Conservation (phyloP, 805 yeast genomes). For the Candida nanaspora region DNA sequence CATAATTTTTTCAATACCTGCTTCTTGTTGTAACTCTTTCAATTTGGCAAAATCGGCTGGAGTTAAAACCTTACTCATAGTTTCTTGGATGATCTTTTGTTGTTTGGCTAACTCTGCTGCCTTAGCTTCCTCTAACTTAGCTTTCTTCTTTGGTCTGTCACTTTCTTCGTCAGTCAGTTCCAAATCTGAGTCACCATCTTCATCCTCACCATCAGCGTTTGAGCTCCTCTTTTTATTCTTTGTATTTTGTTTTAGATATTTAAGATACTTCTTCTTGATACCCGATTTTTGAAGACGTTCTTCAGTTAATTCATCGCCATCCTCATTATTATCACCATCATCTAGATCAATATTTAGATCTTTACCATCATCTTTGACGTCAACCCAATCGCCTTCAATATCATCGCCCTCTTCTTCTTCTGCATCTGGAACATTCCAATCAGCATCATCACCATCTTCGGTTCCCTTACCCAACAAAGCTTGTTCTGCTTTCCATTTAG, state of each 20-base stretch:
- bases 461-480: constrained; percentile 47
- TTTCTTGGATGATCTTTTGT: constrained; percentile 51
- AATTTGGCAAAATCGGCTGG: constrained; percentile 98
- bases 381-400: constrained; percentile 89
- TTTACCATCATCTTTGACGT: constrained; percentile 66
- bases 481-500: constrained; percentile 71
- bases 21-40: constrained; percentile 77
- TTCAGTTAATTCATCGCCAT: constrained; percentile 25
- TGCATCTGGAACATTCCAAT: constrained; percentile 58
- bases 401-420: constrained; percentile 44
- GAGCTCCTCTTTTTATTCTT: constrained; percentile 20
- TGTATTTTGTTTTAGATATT: constrained; percentile 20
- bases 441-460: constrained; percentile 52
- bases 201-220: constrained; percentile 25
- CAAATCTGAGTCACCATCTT: constrained; percentile 38
- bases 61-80: constrained; percentile 53
- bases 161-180: constrained; percentile 37
- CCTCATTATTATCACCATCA: constrained; percentile 41
- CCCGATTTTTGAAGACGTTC: constrained; percentile 18
- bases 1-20: constrained; percentile 77
- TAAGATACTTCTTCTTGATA: constrained; percentile 27
- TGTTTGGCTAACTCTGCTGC: constrained; percentile 39
- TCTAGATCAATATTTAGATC: constrained; percentile 52
- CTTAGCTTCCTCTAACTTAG: constrained; percentile 23
- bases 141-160: constrained; percentile 24